phyloP scores from a whole-genome alignment of 2,329 filamentous ascomycete genomes.

The Phialocephala subalpina region DNA sequence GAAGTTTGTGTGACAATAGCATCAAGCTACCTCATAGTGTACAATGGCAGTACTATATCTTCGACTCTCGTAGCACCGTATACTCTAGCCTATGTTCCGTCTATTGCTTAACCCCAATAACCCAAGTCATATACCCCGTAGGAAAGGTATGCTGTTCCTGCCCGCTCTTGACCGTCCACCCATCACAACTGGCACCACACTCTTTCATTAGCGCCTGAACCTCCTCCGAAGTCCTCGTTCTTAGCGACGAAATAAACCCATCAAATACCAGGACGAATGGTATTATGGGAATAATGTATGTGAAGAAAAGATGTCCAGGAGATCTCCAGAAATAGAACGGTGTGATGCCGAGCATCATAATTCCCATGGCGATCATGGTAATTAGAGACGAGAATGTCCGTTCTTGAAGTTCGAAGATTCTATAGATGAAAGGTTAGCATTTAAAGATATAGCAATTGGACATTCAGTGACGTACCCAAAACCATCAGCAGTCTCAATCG shows the following conservation, averaged over 20 bases:
- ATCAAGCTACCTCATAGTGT: neutral
- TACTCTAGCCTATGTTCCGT: neutral
- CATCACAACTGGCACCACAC: conserved; percentile 52
- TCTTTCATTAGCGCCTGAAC: conserved; percentile 65
- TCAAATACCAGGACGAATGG: conserved; percentile 75
- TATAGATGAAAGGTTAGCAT: too few relatives aligned
- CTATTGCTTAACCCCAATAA: conserved; percentile 48
- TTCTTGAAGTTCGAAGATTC: conserved; percentile 79
- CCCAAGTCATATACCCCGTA: conserved; percentile 54
- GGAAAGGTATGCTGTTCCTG: conserved; percentile 55
- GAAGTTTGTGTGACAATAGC: too few relatives aligned
- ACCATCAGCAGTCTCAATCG: conserved; percentile 69
- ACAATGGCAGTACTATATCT: neutral
- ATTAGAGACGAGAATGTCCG: conserved; percentile 63
- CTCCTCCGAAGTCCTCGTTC: conserved; percentile 73
- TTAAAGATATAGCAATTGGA: neutral
- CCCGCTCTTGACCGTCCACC: conserved; percentile 52
- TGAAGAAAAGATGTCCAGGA: conserved; percentile 62
- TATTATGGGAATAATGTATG: conserved; percentile 71
- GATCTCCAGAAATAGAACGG: conserved; percentile 56
- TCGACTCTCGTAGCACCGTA: neutral
- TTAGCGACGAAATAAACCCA: conserved; percentile 70
- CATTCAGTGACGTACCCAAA: conserved; percentile 56
- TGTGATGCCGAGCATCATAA: conserved; percentile 58
- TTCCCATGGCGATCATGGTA: conserved; percentile 59